Conservation (phyloP, 129 eudicot species). For the Pseudognaphalium luteoalbum region DNA sequence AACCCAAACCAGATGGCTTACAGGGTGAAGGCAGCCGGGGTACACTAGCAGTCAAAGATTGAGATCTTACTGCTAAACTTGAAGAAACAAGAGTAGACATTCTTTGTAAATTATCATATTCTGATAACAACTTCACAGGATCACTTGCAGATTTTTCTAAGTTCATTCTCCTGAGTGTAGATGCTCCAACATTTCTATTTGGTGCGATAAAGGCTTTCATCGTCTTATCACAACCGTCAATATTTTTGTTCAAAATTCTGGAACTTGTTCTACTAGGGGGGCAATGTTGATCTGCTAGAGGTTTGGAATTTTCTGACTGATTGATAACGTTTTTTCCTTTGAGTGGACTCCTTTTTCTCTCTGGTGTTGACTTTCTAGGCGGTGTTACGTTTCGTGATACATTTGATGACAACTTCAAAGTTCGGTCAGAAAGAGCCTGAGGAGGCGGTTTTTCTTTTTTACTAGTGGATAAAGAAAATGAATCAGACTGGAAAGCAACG, state of each 20-base stretch:
- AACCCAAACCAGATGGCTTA: constrained; percentile 32
- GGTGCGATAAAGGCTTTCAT: constrained; percentile 38
- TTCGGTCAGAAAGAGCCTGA: constrained; percentile 60
- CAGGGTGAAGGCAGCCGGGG: constrained; percentile 60
- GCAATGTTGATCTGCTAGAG: constrained; percentile 68
- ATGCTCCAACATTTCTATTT: constrained; percentile 24
- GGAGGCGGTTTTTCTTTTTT: constrained; percentile 73
- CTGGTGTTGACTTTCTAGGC: constrained; percentile 68
- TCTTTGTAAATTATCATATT: constrained; percentile 37
- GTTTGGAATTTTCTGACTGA: constrained; percentile 81
- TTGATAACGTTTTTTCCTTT: constrained; percentile 61
- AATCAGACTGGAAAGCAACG: constrained; percentile 80
- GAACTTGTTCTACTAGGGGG: constrained; percentile 66
- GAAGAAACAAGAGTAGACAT: constrained; percentile 37
- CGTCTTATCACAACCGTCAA: constrained; percentile 46
- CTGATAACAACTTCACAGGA: constrained; percentile 39
- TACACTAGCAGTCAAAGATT: constrained; percentile 25
- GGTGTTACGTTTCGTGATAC: constrained; percentile 47
- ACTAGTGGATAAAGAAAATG: constrained; percentile 54
- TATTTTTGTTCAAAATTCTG: constrained; percentile 33
- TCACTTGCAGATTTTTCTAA: constrained; percentile 59
- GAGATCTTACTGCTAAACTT: constrained; percentile 34
- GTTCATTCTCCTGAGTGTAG: constrained; percentile 50
- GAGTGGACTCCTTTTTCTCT: constrained; percentile 85
- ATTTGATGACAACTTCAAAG: constrained; percentile 65